These are phyloP conservation scores for Sclerotinia nivalis DNA, from an alignment of 2,329 filamentous ascomycete species.

Conservation along the genomic window DNA sequence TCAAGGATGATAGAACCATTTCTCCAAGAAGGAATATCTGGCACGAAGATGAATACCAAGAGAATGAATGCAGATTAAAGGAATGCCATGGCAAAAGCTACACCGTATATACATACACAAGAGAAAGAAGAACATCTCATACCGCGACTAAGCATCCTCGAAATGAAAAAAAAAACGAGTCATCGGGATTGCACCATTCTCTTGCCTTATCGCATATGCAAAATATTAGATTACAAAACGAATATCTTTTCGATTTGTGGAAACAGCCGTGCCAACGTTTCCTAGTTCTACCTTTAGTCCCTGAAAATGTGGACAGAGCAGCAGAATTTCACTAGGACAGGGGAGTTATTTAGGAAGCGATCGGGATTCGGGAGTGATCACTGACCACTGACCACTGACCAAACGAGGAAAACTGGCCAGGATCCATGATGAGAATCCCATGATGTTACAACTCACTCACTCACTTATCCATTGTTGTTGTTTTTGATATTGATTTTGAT, in stretches of 20 bases:
- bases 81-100: constrained; percentile 5
- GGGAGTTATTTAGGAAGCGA: not conserved
- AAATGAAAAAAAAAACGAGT: not conserved
- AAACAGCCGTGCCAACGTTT: not conserved
- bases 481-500: not conserved
- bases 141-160: constrained; percentile 10
- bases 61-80: not conserved
- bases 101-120: not conserved
- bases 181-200: constrained; percentile 15
- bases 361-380: too few species aligned
- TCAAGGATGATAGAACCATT: constrained; percentile 15
- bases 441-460: too few species aligned
- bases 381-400: too few species aligned
- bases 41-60: not conserved
- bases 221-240: not conserved
- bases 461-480: too few species aligned
- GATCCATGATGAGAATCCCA: too few species aligned
- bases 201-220: constrained; percentile 1
- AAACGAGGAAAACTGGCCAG: not conserved
- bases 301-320: too few species aligned
- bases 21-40: not conserved
- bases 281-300: not conserved
- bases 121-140: not conserved
- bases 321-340: not conserved
- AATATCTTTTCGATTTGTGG: constrained; percentile 5